Evolutionary conservation across 2,329 filamentous ascomycete genomes (phyloP).

Genomic region (Epicoccum nigrum): DNA sequence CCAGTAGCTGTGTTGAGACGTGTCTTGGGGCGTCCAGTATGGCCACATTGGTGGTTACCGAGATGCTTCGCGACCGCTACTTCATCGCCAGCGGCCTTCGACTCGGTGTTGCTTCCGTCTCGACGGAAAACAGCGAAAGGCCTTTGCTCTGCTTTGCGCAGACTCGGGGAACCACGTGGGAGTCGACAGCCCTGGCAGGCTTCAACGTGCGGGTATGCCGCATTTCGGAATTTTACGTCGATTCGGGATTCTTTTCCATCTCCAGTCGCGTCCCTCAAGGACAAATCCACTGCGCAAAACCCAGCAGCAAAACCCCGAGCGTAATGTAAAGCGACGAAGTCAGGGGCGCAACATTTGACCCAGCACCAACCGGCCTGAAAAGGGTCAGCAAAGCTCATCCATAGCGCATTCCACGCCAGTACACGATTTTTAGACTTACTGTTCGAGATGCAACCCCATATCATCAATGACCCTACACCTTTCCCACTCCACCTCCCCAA

Average conservation of each 20-base stretch:
- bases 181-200: too few relatives aligned
- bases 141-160: too few relatives aligned
- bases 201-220: too few relatives aligned
- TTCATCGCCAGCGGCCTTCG: too few relatives aligned
- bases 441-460: constrained; percentile 37
- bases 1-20: too few relatives aligned
- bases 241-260: too few relatives aligned
- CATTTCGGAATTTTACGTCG: too few relatives aligned
- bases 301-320: background rate
- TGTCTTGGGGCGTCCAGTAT: background rate
- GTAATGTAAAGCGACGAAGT: constrained; percentile 7
- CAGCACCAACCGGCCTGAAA: constrained; percentile 6
- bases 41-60: background rate
- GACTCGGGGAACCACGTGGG: too few relatives aligned
- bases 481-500: constrained; percentile 27
- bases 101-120: too few relatives aligned
- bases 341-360: constrained; percentile 4
- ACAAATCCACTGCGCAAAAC: constrained; percentile 3
- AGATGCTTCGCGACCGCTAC: too few relatives aligned
- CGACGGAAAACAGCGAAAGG: too few relatives aligned
- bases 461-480: constrained; percentile 33
- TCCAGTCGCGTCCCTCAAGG: background rate
- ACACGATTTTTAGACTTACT: constrained; percentile 41
- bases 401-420: background rate
- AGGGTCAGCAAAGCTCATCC: constrained; percentile 2